A percentile compares a stretch with the other conserved stretches of the same genome.
These are phyloP conservation scores for Passiflora organensis DNA, from an alignment of 345 rosid species.

Conservation along the genomic window DNA sequence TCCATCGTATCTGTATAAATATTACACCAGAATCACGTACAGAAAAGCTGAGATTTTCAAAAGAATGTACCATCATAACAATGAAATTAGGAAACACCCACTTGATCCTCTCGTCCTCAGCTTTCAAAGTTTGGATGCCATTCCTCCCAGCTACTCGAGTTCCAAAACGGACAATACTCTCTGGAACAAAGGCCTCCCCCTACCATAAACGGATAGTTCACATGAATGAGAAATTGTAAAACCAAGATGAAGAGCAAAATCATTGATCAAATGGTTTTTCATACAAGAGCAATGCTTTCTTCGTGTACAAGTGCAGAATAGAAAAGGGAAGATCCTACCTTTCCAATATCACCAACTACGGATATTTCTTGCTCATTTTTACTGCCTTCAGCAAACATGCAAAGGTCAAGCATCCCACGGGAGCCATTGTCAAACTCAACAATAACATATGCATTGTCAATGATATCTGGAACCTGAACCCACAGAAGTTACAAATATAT, in stretches of 20 bases:
- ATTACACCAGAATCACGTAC: neutral
- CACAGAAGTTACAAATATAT: constrained; percentile 2
- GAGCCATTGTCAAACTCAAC: constrained; percentile 87
- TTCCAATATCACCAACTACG: constrained; percentile 70
- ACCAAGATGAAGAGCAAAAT: neutral
- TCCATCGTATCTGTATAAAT: constrained; percentile 62
- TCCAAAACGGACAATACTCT: constrained; percentile 64
- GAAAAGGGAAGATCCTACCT: constrained; percentile 34
- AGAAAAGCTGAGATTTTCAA: neutral
- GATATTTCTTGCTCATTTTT: constrained; percentile 92
- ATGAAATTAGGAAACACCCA: constrained; percentile 18
- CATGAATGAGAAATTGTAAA: neutral
- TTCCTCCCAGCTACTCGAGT: constrained; percentile 60
- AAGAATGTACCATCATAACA: neutral
- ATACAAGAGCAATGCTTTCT: neutral
- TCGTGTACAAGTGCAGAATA: neutral
- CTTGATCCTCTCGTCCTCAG: constrained; percentile 68
- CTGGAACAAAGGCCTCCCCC: constrained; percentile 98
- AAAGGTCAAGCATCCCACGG: constrained; percentile 88
- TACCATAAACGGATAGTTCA: constrained; percentile 15
- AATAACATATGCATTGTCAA: constrained; percentile 83
- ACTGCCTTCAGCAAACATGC: constrained; percentile 98
- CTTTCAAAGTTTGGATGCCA: constrained; percentile 54
- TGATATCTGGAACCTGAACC: constrained; percentile 75
- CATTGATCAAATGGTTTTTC: neutral